These are phyloP conservation scores for Ophiostoma tasmaniense DNA, from an alignment of 2,329 filamentous ascomycete species.

Conservation along the genomic window DNA sequence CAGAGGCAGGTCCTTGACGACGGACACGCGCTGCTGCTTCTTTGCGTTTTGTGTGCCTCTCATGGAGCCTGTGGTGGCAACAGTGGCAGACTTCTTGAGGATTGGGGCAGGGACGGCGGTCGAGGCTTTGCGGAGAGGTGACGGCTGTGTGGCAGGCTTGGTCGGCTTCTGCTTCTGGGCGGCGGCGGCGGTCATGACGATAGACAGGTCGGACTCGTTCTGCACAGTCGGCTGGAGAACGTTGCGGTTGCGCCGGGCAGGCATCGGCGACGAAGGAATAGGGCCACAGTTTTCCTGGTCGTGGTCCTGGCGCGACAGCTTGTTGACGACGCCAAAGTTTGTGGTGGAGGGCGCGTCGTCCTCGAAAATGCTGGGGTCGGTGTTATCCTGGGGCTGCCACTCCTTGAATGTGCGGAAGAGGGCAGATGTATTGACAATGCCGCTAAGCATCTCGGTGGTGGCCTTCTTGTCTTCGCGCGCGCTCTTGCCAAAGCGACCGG, in stretches of 20 bases:
- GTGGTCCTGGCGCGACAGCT: slow-evolving; percentile 14
- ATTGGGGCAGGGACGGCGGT: slow-evolving; percentile 2
- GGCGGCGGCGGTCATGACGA: slow-evolving; percentile 14
- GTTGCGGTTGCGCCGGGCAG: slow-evolving; percentile 8
- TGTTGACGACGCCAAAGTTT: slow-evolving; percentile 19
- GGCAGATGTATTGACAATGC: slow-evolving; percentile 22
- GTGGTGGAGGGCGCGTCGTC: slow-evolving; percentile 17
- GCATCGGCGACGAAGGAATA: neutral
- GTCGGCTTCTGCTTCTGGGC: slow-evolving; percentile 1
- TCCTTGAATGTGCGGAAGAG: slow-evolving; percentile 22
- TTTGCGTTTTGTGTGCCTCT: neutral
- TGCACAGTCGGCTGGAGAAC: slow-evolving; percentile 21
- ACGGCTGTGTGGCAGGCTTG: neutral
- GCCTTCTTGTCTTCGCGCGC: slow-evolving; percentile 10
- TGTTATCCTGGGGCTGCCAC: slow-evolving; percentile 18
- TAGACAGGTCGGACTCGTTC: slow-evolving; percentile 21
- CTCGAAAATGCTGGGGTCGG: neutral
- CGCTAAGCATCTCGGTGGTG: slow-evolving; percentile 16
- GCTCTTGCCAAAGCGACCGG: slow-evolving; percentile 19
- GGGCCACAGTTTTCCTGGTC: slow-evolving; percentile 16
- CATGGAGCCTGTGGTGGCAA: neutral
- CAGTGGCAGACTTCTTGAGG: slow-evolving; percentile 2
- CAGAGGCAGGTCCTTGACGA: slow-evolving; percentile 9
- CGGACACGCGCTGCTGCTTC: slow-evolving; percentile 5
- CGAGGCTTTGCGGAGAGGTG: slow-evolving; percentile 11